These are phyloP conservation scores for Actinomortierella wolfii DNA, from an alignment of 371 early-diverging fungal species.

Conservation along the genomic window DNA sequence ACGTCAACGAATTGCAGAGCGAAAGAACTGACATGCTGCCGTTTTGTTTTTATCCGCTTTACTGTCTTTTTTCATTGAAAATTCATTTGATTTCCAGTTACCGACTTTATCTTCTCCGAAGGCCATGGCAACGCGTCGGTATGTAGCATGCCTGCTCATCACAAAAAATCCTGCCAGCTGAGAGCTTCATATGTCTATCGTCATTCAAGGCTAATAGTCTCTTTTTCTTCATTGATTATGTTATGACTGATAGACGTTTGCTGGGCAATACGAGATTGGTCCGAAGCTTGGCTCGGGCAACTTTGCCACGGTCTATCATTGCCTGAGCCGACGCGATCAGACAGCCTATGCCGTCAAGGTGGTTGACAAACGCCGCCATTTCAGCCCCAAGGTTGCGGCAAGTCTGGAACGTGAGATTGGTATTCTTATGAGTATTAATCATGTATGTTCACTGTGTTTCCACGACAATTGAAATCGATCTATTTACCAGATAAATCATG, in stretches of 20 bases:
- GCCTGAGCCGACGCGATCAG: conserved; percentile 51
- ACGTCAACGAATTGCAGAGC: neutral
- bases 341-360: conserved; percentile 68
- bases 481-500: no score
- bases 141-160: neutral
- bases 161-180: conserved; percentile 16
- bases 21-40: no score
- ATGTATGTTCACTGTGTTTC: conserved; percentile 51
- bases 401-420: conserved; percentile 73
- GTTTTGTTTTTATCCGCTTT: no score
- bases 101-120: neutral
- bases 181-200: conserved; percentile 24
- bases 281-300: conserved; percentile 62
- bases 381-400: conserved; percentile 56
- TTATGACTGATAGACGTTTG: conserved; percentile 50
- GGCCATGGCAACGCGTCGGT: no score
- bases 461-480: neutral
- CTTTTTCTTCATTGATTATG: neutral
- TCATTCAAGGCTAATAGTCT: neutral
- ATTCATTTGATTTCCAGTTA: neutral
- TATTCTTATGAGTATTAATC: conserved; percentile 73
- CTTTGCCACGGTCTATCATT: conserved; percentile 68
- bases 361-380: conserved; percentile 58
- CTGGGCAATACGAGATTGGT: conserved; percentile 55
- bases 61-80: no score